Evolutionary conservation across 345 rosid species (phyloP), one percentile per base, ranked within the genome.

Genomic region (Limnanthes douglasii): DNA sequence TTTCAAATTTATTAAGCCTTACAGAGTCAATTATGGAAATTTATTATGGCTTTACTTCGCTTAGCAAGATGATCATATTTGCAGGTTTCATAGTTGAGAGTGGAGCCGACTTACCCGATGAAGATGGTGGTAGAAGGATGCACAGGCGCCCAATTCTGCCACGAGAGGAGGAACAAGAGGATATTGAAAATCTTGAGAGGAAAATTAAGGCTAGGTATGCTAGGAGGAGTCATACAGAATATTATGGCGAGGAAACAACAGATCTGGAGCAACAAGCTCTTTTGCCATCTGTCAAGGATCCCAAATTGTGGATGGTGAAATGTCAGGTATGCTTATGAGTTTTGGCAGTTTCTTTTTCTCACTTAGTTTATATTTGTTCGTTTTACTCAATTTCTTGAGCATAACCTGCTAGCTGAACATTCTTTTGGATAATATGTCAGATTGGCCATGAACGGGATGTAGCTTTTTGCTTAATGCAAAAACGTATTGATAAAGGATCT

Each of bases 201-300:
- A 75, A 75, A 12, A 77, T 90, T 51, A 75, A 68, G 39, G 84
- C 56, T 18, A 72, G 98, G 62, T 80, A 72, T 63, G 71, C 79
- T 24, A 51, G 80, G 50, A n/a, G n/a, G n/a, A 69, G 66, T 24
- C 79, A 75, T 37, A 41, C 66, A 15, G 98, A 90, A 31, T 95
- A 90, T 27, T 80, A 83, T 57, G 95, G 84, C 48, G 95, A 90
- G 45, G 98, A 90, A 66, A 73, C 96, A n/a, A 79, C 92, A 27
- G 94, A 80, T 15, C 95, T 90, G 16, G 98, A 84, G 48, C 98
- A 84, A 50, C 98, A 84, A 59, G 94, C 98, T 9, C 92, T 90
- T 39, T 59, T 90, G 68, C 98, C 98, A 11, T 90, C 96, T 37
- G 94, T 90, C 26, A 69, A 86, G 48, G 98, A 84, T 69, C 94